Evolutionary conservation across 2,329 filamentous ascomycete genomes (phyloP).

Genomic region (Fusarium sp.): DNA sequence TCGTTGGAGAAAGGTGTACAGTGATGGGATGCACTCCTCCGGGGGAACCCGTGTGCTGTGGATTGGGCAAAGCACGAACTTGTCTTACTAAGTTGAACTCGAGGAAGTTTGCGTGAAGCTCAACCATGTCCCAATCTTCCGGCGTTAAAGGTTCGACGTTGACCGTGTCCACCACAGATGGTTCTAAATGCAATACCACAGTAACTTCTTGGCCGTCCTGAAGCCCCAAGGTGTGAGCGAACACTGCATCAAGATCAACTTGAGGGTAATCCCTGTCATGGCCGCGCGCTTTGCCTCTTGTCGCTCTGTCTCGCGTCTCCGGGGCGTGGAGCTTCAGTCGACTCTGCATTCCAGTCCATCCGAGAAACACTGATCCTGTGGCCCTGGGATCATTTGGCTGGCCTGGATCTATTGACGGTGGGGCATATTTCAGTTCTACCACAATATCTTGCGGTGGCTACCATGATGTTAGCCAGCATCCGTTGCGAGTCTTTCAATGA

Average conservation of each 20-base stretch:
- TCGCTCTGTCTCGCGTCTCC: neutral
- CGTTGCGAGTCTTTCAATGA: neutral
- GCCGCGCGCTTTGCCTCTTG: neutral
- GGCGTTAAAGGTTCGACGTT: neutral
- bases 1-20: neutral
- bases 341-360: neutral
- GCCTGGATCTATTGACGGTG: neutral
- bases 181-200: neutral
- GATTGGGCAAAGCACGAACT: neutral
- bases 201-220: neutral
- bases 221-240: neutral
- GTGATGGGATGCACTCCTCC: neutral
- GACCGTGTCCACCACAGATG: neutral
- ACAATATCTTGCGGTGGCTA: neutral
- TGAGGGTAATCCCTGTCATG: too few relatives aligned
- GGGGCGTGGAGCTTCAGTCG: neutral
- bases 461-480: neutral
- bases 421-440: neutral
- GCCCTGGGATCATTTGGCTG: neutral
- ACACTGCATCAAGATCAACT: neutral
- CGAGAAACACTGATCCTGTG: neutral
- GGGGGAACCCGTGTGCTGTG: neutral
- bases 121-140: neutral
- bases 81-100: neutral
- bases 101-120: neutral